A percentile compares a stretch with the other conserved stretches of the same genome.
Conservation (phyloP, 805 yeast species). For the Lachancea dasiensis region DNA sequence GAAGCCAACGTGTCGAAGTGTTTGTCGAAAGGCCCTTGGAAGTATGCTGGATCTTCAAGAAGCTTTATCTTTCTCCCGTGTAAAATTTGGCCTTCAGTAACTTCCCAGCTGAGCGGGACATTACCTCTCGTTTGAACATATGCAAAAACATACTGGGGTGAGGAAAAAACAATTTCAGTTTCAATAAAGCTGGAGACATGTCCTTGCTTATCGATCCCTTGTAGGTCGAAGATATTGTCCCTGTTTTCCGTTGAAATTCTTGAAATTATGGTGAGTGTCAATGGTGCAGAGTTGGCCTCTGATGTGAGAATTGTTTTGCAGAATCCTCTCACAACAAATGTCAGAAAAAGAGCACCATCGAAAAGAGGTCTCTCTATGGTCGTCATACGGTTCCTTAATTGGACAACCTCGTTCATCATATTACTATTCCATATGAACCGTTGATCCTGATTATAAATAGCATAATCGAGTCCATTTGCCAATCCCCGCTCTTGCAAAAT, state of each 20-base stretch:
- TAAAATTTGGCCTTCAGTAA: slow-evolving; percentile 58
- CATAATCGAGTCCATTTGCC: slow-evolving; percentile 32
- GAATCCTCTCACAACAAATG: slow-evolving; percentile 86
- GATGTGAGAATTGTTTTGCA: slow-evolving; percentile 53
- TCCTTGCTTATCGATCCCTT: slow-evolving; percentile 91
- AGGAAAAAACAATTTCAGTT: slow-evolving; percentile 71
- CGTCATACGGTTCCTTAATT: slow-evolving; percentile 64
- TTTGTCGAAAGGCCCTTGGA: slow-evolving; percentile 78
- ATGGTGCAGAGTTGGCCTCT: slow-evolving; percentile 16
- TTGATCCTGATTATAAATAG: slow-evolving; percentile 51
- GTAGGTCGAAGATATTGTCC: slow-evolving; percentile 76
- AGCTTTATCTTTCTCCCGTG: slow-evolving; percentile 74
- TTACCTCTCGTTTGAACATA: slow-evolving; percentile 86
- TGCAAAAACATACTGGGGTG: slow-evolving; percentile 49
- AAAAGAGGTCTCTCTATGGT: slow-evolving; percentile 48
- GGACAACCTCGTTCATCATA: slow-evolving; percentile 71
- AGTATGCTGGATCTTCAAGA: slow-evolving; percentile 74
- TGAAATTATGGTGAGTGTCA: slow-evolving; percentile 68
- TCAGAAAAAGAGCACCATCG: slow-evolving; percentile 65
- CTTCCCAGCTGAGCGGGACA: slow-evolving; percentile 93
- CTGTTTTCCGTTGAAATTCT: slow-evolving; percentile 87
- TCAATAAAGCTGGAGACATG: slow-evolving; percentile 88
- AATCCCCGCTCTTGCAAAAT: slow-evolving; percentile 68
- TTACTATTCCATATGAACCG: slow-evolving; percentile 89
- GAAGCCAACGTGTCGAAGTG: slow-evolving; percentile 69